phyloP scores from a whole-genome alignment of 2,329 filamentous ascomycete genomes.

The Fonsecaea multimorphosa region DNA sequence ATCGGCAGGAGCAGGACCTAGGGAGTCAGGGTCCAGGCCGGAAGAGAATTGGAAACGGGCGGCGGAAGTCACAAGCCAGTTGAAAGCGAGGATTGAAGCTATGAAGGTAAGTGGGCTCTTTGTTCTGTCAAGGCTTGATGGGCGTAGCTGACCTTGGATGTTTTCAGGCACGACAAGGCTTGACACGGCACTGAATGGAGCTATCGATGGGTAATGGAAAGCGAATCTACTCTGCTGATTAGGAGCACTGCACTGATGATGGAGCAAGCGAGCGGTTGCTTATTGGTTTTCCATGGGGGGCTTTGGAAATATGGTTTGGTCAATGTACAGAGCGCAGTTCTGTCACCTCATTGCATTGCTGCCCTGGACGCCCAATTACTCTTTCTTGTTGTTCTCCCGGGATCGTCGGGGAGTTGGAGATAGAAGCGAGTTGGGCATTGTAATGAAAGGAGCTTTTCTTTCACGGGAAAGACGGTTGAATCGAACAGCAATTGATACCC shows the following conservation, averaged over 20 bases:
- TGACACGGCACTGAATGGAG: conserved; percentile 41
- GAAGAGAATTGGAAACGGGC: conserved; percentile 96
- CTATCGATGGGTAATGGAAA: not conserved
- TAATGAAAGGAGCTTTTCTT: no score
- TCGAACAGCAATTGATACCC: no score
- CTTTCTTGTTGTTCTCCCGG: not conserved
- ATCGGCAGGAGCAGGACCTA: conserved; percentile 26
- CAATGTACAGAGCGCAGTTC: conserved; percentile 10
- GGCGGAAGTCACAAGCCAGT: conserved; percentile 94
- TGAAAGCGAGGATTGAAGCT: conserved; percentile 96
- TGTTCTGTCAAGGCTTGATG: not conserved
- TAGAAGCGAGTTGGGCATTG: no score
- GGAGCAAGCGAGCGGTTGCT: conserved; percentile 8
- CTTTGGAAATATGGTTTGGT: not conserved
- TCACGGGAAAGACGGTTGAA: no score
- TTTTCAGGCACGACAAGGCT: conserved; percentile 52
- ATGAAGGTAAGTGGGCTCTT: conserved; percentile 73
- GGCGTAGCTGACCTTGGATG: conserved; percentile 18
- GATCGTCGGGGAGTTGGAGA: no score
- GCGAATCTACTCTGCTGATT: not conserved
- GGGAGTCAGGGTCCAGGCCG: conserved; percentile 53
- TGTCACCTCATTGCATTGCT: not conserved
- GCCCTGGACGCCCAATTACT: not conserved
- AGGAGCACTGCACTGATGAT: not conserved
- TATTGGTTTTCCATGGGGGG: not conserved